A percentile compares a stretch with the other conserved stretches of the same genome.
phyloP scores from a whole-genome alignment of 352 stramenopile genomes.

The Globisporangium takayamanum region DNA sequence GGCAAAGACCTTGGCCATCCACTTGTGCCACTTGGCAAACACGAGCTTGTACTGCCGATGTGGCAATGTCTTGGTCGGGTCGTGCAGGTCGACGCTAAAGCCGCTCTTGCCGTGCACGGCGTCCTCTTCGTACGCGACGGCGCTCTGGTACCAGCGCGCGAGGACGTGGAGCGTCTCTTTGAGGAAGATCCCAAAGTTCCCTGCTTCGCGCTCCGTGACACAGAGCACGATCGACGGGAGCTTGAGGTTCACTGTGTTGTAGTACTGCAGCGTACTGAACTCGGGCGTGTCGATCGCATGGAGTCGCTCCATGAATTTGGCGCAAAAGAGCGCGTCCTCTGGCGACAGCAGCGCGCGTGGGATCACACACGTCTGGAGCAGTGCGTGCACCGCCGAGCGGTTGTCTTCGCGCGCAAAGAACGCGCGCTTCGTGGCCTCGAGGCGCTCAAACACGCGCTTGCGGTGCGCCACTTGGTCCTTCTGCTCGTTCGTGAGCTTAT shows the following conservation, averaged over 20 bases:
- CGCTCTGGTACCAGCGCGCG: slow-evolving; percentile 75
- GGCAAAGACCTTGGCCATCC: slow-evolving; percentile 57
- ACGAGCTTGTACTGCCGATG: slow-evolving; percentile 73
- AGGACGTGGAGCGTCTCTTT: slow-evolving; percentile 70
- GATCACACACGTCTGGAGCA: slow-evolving; percentile 81
- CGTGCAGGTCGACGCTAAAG: slow-evolving; percentile 64
- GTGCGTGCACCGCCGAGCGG: slow-evolving; percentile 48
- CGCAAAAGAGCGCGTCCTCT: slow-evolving; percentile 77
- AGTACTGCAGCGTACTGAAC: slow-evolving; percentile 79
- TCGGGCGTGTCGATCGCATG: slow-evolving; percentile 66
- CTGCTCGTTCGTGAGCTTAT: slow-evolving; percentile 79
- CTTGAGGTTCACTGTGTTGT: slow-evolving; percentile 72
- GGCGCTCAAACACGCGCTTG: slow-evolving; percentile 73
- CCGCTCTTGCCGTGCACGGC: slow-evolving; percentile 64
- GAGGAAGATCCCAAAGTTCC: slow-evolving; percentile 84
- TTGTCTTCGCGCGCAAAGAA: slow-evolving; percentile 53
- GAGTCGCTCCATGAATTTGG: slow-evolving; percentile 82
- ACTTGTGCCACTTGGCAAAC: slow-evolving; percentile 72
- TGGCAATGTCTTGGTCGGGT: slow-evolving; percentile 46
- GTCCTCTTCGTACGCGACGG: slow-evolving; percentile 72
- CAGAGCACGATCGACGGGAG: slow-evolving; percentile 74
- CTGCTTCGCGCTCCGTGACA: slow-evolving; percentile 77
- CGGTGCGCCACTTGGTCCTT: slow-evolving; percentile 82
- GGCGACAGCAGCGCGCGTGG: slow-evolving; percentile 71
- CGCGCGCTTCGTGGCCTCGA: slow-evolving; percentile 60